A percentile compares a stretch with the other conserved stretches of the same genome.
Evolutionary conservation across 2,329 filamentous ascomycete genomes (phyloP).

Genomic region (Sphaerulina vaccinii): DNA sequence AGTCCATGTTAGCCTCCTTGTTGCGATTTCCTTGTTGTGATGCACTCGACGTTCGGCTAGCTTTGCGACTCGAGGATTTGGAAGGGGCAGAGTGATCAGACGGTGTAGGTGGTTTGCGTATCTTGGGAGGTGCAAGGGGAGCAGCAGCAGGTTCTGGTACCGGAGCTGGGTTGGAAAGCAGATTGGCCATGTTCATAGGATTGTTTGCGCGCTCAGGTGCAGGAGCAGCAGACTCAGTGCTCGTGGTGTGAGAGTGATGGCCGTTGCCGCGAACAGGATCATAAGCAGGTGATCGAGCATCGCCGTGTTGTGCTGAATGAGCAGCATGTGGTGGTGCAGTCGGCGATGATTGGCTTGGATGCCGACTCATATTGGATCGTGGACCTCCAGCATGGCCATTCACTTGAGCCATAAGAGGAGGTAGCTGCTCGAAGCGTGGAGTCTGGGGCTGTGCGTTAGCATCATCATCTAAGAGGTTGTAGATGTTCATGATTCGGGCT

Average conservation of each 20-base stretch:
- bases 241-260: conserved; percentile 30
- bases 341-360: conserved; percentile 31
- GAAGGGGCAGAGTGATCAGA: conserved; percentile 11
- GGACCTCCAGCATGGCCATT: conserved; percentile 29
- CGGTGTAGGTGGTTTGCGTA: conserved; percentile 12
- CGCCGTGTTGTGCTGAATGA: conserved; percentile 30
- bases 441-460: no score
- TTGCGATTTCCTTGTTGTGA: conserved; percentile 24
- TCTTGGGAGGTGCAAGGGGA: conserved; percentile 7
- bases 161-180: conserved; percentile 64
- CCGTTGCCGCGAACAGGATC: conserved; percentile 33
- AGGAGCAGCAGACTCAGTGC: conserved; percentile 34
- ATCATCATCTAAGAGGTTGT: not conserved
- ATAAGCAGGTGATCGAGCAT: conserved; percentile 39
- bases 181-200: conserved; percentile 95
- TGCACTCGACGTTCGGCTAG: conserved; percentile 31
- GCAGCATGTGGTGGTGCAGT: conserved; percentile 28
- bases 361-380: conserved; percentile 23
- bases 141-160: conserved; percentile 13
- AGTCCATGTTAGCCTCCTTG: conserved; percentile 11
- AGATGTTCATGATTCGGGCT: not conserved
- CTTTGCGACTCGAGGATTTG: conserved; percentile 27
- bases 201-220: conserved; percentile 63
- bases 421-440: not conserved
- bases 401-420: conserved; percentile 20